phyloP scores from a whole-genome alignment of 331 rosid genomes.

The Saraca asoca region DNA sequence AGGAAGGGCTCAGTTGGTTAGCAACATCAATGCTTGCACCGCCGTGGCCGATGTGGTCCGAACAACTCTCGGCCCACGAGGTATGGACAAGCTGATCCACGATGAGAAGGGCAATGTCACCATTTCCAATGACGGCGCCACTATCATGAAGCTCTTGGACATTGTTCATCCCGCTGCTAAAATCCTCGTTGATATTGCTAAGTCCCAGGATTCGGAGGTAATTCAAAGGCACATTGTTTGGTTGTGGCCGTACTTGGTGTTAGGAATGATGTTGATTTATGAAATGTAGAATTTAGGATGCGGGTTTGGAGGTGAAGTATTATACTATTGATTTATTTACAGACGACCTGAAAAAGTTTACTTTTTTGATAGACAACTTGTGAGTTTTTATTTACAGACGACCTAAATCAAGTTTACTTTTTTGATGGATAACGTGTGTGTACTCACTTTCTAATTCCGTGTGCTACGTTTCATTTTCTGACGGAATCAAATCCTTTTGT shows the following conservation, averaged over 20 bases:
- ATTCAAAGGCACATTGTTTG: background rate
- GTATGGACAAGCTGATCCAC: conserved; percentile 98
- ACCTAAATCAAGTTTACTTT: too few relatives aligned
- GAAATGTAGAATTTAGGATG: background rate
- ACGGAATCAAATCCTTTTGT: background rate
- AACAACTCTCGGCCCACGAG: conserved; percentile 91
- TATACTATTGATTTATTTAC: background rate
- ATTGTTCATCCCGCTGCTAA: conserved; percentile 94
- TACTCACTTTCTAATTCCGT: background rate
- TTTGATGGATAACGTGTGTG: too few relatives aligned
- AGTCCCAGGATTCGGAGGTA: conserved; percentile 98
- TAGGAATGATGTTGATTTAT: background rate
- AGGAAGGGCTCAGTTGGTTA: conserved; percentile 91
- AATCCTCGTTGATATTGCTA: conserved; percentile 94
- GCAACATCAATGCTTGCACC: conserved; percentile 97
- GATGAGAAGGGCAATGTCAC: conserved; percentile 88
- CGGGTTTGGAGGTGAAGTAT: background rate
- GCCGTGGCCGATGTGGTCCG: conserved; percentile 94
- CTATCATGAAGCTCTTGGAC: conserved; percentile 96
- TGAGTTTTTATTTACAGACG: too few relatives aligned
- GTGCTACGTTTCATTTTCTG: conserved; percentile 2
- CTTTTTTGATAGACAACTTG: too few relatives aligned
- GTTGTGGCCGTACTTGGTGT: background rate
- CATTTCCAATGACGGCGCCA: conserved; percentile 97
- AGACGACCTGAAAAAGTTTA: too few relatives aligned